Evolutionary conservation across 2,329 filamentous ascomycete species (phyloP).

Genomic region (Ilyonectria robusta): DNA sequence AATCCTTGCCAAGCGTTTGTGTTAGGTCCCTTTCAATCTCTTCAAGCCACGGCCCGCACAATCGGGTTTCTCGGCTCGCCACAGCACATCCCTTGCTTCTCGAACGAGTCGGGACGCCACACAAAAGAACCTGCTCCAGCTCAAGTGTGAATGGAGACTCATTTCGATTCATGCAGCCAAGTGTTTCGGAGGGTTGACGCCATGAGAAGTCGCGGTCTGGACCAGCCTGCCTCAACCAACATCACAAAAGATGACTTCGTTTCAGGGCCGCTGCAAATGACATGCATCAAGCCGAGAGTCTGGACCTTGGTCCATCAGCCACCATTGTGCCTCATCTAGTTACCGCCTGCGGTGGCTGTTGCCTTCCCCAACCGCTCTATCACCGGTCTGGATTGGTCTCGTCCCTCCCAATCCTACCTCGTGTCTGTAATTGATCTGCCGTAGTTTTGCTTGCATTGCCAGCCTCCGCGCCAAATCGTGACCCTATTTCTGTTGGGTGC

Average conservation of each 20-base stretch:
- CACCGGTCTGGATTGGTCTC: constrained; percentile 10
- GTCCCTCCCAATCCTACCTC: constrained; percentile 3
- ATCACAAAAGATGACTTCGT: not conserved
- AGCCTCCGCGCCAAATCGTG: constrained; percentile 1
- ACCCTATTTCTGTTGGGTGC: not conserved
- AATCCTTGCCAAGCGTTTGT: not conserved
- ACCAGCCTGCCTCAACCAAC: not conserved
- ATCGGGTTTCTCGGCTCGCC: not conserved
- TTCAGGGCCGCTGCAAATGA: not conserved
- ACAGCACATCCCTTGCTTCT: not conserved
- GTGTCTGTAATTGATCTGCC: not conserved
- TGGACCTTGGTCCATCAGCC: constrained; percentile 1
- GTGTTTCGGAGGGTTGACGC: not conserved
- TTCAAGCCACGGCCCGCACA: constrained; percentile 9
- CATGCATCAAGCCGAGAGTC: constrained; percentile 13
- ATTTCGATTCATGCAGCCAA: constrained; percentile 1
- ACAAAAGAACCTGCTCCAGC: not conserved
- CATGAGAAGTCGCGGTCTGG: not conserved
- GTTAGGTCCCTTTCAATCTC: not conserved
- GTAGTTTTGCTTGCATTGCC: not conserved
- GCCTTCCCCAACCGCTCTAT: not conserved
- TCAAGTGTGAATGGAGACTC: not conserved
- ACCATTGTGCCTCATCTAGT: not conserved
- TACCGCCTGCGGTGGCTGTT: not conserved
- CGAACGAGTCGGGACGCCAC: not conserved